phyloP scores from a whole-genome alignment of 225 moss, liverwort and hornwort genomes.

The Physcomitrellopsis africana region DNA sequence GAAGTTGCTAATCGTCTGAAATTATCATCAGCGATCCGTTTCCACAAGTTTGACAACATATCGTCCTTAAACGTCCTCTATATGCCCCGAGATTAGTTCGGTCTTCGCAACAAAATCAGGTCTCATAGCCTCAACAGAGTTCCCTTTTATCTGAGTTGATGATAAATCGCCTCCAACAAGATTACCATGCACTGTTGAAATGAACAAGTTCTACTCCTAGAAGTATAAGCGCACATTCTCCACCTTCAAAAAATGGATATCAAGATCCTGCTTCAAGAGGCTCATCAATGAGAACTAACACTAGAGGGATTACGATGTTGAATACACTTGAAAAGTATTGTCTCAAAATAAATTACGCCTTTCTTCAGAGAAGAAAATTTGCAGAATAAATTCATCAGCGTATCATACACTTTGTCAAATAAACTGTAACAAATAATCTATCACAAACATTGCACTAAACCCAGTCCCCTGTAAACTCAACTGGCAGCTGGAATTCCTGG shows the following conservation, averaged over 20 bases:
- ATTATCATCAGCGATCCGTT: not conserved
- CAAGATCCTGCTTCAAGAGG: not conserved
- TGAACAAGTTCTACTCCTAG: no score
- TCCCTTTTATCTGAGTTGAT: not conserved
- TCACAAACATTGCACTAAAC: conserved; percentile 30
- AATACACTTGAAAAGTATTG: not conserved
- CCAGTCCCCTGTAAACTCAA: conserved; percentile 54
- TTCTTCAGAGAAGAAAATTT: conserved; percentile 16
- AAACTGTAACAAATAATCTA: conserved; percentile 15
- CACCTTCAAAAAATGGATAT: not conserved
- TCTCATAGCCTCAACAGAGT: not conserved
- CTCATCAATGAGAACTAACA: not conserved
- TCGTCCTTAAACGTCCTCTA: not conserved
- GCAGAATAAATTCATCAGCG: conserved; percentile 35
- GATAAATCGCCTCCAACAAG: no score
- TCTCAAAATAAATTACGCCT: conserved; percentile 19
- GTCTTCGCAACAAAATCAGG: conserved; percentile 20
- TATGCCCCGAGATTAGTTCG: not conserved
- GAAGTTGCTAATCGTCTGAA: conserved; percentile 2
- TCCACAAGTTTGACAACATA: not conserved
- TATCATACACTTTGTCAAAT: conserved; percentile 48
- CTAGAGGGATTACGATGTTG: not conserved
- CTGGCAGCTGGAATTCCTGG: conserved; percentile 53
- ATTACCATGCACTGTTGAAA: no score
- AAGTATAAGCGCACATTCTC: no score